Conservation (phyloP, 2,329 filamentous ascomycete genomes). For the Colletotrichum liaoningense region DNA sequence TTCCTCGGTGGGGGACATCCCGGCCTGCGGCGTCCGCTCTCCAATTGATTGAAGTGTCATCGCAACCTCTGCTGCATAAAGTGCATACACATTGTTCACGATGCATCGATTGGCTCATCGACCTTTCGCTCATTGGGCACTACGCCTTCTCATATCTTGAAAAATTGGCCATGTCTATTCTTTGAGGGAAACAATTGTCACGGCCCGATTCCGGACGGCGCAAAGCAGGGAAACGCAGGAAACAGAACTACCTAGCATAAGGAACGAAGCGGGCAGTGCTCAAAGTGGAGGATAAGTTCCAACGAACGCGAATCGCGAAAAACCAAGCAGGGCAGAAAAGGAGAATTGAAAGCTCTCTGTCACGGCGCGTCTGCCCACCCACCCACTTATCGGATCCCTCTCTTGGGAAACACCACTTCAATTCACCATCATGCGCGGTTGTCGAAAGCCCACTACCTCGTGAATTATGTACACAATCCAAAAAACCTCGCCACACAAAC, state of each 20-base stretch:
- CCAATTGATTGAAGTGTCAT: no score
- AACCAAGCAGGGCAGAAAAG: background rate
- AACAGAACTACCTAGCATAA: background rate
- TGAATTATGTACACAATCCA: background rate
- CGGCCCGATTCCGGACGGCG: no score
- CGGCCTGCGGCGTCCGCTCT: background rate
- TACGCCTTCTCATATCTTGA: no score
- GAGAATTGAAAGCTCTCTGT: background rate
- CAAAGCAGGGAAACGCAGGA: no score
- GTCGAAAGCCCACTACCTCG: background rate
- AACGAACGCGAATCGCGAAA: background rate
- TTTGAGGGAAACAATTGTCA: no score
- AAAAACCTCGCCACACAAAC: slow-evolving; percentile 10
- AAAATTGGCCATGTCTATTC: no score
- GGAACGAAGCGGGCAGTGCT: background rate
- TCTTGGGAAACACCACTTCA: background rate
- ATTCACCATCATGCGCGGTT: background rate
- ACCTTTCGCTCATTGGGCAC: no score
- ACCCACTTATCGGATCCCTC: background rate
- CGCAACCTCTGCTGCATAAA: background rate
- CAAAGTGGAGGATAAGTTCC: background rate
- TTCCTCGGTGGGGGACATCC: slow-evolving; percentile 16
- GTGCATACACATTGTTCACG: background rate
- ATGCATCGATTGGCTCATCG: background rate
- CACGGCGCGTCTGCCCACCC: background rate